phyloP scores from a whole-genome alignment of 2,329 filamentous ascomycete species.

The Thielaviopsis euricoi region DNA sequence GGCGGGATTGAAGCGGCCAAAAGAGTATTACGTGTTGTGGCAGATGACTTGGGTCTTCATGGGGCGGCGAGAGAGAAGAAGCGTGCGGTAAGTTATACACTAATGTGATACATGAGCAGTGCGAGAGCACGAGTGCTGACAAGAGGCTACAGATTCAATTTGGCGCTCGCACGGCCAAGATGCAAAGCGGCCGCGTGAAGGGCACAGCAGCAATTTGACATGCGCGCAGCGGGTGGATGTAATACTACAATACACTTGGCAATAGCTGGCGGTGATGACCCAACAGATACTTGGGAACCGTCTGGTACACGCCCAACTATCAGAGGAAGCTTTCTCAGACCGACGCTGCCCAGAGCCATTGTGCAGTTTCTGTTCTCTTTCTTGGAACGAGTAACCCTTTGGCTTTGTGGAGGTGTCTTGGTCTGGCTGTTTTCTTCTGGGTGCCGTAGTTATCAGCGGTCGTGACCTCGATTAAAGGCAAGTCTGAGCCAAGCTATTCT shows the following conservation, averaged over 20 bases:
- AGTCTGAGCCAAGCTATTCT: constrained; percentile 37
- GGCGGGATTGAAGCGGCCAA: constrained; percentile 57
- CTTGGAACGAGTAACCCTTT: constrained; percentile 15
- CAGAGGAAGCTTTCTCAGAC: constrained; percentile 7
- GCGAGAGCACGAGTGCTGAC: neutral
- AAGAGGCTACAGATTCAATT: constrained; percentile 50
- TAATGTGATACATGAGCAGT: no score
- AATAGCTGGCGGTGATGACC: constrained; percentile 43
- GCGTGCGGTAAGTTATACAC: constrained; percentile 11
- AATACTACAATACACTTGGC: neutral
- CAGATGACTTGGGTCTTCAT: constrained; percentile 1
- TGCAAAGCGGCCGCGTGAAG: constrained; percentile 53
- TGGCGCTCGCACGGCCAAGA: constrained; percentile 67
- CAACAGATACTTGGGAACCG: constrained; percentile 61
- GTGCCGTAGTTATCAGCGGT: constrained; percentile 14
- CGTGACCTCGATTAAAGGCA: constrained; percentile 43
- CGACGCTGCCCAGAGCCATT: constrained; percentile 14
- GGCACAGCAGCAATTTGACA: constrained; percentile 31
- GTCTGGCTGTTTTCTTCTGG: constrained; percentile 11
- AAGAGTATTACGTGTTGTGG: constrained; percentile 38
- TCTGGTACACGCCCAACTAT: constrained; percentile 11
- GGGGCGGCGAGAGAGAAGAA: constrained; percentile 2
- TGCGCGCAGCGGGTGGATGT: neutral
- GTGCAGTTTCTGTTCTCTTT: constrained; percentile 42
- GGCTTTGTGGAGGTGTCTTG: constrained; percentile 14